Base-by-base conservation (phyloP, 495 filamentous ascomycete genomes). In the Lindgomyces ingoldianus region DNA sequence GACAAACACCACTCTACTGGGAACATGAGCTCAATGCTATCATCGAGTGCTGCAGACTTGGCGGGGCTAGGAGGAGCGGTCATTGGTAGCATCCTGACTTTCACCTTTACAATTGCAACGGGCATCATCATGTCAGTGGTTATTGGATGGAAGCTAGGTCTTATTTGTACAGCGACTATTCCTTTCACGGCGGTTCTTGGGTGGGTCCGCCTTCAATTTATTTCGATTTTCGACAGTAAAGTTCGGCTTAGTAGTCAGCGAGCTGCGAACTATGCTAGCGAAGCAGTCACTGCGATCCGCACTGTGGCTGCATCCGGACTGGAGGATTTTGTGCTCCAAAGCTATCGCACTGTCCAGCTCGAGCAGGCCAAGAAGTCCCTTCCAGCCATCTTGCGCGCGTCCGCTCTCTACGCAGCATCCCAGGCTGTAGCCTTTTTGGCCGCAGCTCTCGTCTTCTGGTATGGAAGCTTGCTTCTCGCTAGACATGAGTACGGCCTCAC, bases 391-490 rank as follows among this genome's bases (percentile, higher is more conserved):
- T 42, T 87, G 44, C 84, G 80, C 64, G 86, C 87, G 4, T 92
- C 89, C 21, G 64, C 79, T 3, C 81, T 94, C 1, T 96, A 94
- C 69, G 90, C 90, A 1, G 77, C 84, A 19, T 89, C 91, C 55
- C 92, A 96, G 74, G 83, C 85, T 1, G 77, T 93, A 51, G 84
- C 86, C 72, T 93, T 95, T 79, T 80, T 90, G 42, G 90, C 85
- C 67, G 83, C 89, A 48, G 91, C 89, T 16, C 85, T 96, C 19
- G 92, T 87, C 1, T 96, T 95, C 77, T 95, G 91, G 91, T 95
- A 93, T 69, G 92, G 92, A 51, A 91, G 91, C 30, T 87, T 81
- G 2, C 80, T 93, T 30, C 86, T 96, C 39, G 85, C 81, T n/a
- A 80, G 81, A 33, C 66, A 75, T 26, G 87, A 94, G 74, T 85